Percentiles rank a stretch among this genome's conserved stretches.
phyloP scores from a whole-genome alignment of 768 basidiomycete genomes.

The Tubosaeta sp. region DNA sequence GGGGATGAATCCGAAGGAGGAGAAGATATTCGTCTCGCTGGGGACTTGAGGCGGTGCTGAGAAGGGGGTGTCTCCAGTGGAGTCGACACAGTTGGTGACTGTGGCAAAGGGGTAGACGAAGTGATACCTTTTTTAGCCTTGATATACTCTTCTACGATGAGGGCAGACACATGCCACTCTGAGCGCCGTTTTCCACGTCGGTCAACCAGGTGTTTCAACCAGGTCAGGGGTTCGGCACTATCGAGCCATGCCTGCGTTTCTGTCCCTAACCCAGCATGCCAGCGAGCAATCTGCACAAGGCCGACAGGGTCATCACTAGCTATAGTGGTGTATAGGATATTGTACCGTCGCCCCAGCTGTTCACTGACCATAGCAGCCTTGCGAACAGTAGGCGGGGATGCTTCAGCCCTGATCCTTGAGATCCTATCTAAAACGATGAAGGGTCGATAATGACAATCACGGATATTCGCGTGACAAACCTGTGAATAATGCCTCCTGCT shows the following conservation, averaged over 20 bases:
- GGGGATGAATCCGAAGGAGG: constrained; percentile 38
- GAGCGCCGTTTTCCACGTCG: constrained; percentile 41
- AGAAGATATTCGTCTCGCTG: constrained; percentile 21
- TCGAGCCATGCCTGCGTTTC: constrained; percentile 52
- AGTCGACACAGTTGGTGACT: constrained; percentile 11
- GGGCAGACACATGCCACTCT: constrained; percentile 63
- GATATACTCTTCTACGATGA: constrained; percentile 64
- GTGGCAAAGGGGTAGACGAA: constrained; percentile 11
- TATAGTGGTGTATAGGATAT: constrained; percentile 42
- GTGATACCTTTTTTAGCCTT: constrained; percentile 35
- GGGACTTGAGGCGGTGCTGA: constrained; percentile 9
- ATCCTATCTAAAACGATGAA: constrained; percentile 47
- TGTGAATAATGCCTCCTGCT: constrained; percentile 54
- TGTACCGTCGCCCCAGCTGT: constrained; percentile 65
- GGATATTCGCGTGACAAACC: constrained; percentile 36
- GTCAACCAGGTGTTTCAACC: constrained; percentile 64
- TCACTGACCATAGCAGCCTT: constrained; percentile 63
- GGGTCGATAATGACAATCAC: background rate
- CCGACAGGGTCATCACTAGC: constrained; percentile 36
- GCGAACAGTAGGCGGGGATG: constrained; percentile 50
- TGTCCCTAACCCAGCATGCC: constrained; percentile 53
- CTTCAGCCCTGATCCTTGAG: constrained; percentile 44
- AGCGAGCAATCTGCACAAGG: constrained; percentile 49
- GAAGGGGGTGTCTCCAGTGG: constrained; percentile 12
- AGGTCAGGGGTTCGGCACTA: constrained; percentile 64